Base-by-base conservation (phyloP, 345 rosid species). In the Erysimum cheiranthoides region DNA sequence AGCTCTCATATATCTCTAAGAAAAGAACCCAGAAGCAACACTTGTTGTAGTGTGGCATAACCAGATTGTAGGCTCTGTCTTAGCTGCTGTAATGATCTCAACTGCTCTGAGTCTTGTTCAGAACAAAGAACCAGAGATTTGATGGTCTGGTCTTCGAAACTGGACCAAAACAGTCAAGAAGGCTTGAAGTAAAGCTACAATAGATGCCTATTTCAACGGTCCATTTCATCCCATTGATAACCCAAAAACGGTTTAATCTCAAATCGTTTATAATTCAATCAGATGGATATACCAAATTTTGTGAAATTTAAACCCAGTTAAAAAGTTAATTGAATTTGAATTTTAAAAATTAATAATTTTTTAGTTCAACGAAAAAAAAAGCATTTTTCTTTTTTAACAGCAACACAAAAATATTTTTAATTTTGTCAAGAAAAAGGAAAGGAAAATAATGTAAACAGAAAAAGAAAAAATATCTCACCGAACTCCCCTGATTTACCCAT, bases 401-500 rank as follows among this genome's bases (percentile, higher is more conserved):
- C 36, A 34, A 34, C 6, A 34, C 8, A 34, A 34, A 8, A 34
- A 34, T 5, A 34, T 8, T 34, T 34, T 34, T 13, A 3, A 12
- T 11, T 27, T 62, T 42, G 18, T 42, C 6, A 62, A 4, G 49
- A 3, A 6, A 27, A 14, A 9, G 5, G 5, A 21, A 21, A 0
- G 13, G 27, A 21, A 51, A 51, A 51, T 25, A 7, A 10, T 12
- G n/a, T 51, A 10, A 10, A 4, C 12, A 53, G n/a, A 12, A 8
- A 57, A 32, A 32, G 12, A 3, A 17, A 56, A 39, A 28, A 40
- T 58, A 62, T 63, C 46, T 14, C 34, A 52, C 71, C 78, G 49
- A 65, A 73, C 71, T 52, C 62, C 3, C 34, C 28, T 39, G 62
- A 40, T 40, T 40, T 39, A 40, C 10, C 10, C 13, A 52, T 63